Conservation (phyloP, 1,139 yeast genomes). For the Magnusiomyces fungicola region DNA sequence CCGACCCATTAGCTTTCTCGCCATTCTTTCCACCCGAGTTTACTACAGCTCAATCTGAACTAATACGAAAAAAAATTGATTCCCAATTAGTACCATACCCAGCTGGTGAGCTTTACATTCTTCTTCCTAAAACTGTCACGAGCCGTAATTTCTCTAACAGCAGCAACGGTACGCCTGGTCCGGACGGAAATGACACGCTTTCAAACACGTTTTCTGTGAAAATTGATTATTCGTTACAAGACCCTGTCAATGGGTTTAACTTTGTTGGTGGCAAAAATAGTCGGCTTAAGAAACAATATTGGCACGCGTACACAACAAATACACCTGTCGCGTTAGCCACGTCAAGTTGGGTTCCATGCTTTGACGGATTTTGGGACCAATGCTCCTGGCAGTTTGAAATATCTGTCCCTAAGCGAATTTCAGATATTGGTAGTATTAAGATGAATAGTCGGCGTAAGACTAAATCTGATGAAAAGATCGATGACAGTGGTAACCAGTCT, state of each 20-base stretch:
- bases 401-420: constrained; percentile 70
- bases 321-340: constrained; percentile 74
- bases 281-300: constrained; percentile 36
- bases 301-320: constrained; percentile 88
- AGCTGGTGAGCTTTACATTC: constrained; percentile 63
- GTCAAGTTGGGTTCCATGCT: constrained; percentile 94
- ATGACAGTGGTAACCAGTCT: constrained; percentile 8
- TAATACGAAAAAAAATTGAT: constrained; percentile 10
- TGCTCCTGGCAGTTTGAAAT: constrained; percentile 90
- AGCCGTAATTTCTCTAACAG: constrained; percentile 42
- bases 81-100: constrained; percentile 30
- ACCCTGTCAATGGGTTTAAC: constrained; percentile 68
- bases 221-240: constrained; percentile 57
- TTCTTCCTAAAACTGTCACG: constrained; percentile 43
- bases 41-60: constrained; percentile 2
- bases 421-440: constrained; percentile 47
- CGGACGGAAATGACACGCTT: constrained; percentile 15
- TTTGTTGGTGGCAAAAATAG: constrained; percentile 52
- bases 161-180: constrained; percentile 30
- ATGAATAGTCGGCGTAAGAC: constrained; percentile 28
- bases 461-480: too few relatives aligned
- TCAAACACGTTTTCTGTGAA: constrained; percentile 54
- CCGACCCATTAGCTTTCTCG: constrained; percentile 41
- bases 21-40: constrained; percentile 41
- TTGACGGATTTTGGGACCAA: constrained; percentile 82